phyloP scores from a whole-genome alignment of 78 protist species.

The Paulinella micropora region DNA sequence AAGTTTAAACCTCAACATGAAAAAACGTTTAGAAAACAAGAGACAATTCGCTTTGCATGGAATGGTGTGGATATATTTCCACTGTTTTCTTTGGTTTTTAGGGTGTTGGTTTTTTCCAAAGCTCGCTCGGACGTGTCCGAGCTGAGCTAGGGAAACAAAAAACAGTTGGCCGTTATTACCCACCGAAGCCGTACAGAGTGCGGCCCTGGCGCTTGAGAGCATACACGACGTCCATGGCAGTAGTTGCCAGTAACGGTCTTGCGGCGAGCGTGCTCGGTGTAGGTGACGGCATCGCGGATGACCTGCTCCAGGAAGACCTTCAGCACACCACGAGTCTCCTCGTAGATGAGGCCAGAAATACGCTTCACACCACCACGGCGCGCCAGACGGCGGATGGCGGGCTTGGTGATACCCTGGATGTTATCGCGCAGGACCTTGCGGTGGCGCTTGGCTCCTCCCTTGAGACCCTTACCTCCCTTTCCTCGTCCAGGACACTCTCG shows the following conservation, averaged over 20 bases:
- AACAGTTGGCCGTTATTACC: too few species aligned
- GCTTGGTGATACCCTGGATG: slow-evolving; percentile 48
- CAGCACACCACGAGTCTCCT: slow-evolving; percentile 28
- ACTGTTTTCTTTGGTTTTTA: too few species aligned
- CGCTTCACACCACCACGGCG: slow-evolving; percentile 50
- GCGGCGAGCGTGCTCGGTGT: slow-evolving; percentile 87
- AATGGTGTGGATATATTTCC: too few species aligned
- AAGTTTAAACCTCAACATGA: too few species aligned
- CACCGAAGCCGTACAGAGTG: slow-evolving; percentile 87
- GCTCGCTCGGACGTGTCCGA: too few species aligned
- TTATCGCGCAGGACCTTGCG: slow-evolving; percentile 33
- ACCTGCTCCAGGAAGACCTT: background rate
- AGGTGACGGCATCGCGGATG: slow-evolving; percentile 79
- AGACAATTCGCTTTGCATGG: too few species aligned
- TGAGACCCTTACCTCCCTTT: slow-evolving; percentile 32
- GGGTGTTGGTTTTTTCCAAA: too few species aligned
- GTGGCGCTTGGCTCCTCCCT: slow-evolving; percentile 42
- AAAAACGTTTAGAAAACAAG: too few species aligned
- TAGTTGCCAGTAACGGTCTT: slow-evolving; percentile 92
- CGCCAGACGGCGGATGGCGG: slow-evolving; percentile 47
- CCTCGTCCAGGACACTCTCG: too few species aligned
- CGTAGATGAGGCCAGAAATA: slow-evolving; percentile 29
- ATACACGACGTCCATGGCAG: slow-evolving; percentile 85
- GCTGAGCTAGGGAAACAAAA: too few species aligned
- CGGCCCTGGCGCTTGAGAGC: slow-evolving; percentile 88